Evolutionary conservation across 192 early-diverging fungal genomes (phyloP), one percentile per base, ranked within the genome.

Genomic region (Coemansia sp.): DNA sequence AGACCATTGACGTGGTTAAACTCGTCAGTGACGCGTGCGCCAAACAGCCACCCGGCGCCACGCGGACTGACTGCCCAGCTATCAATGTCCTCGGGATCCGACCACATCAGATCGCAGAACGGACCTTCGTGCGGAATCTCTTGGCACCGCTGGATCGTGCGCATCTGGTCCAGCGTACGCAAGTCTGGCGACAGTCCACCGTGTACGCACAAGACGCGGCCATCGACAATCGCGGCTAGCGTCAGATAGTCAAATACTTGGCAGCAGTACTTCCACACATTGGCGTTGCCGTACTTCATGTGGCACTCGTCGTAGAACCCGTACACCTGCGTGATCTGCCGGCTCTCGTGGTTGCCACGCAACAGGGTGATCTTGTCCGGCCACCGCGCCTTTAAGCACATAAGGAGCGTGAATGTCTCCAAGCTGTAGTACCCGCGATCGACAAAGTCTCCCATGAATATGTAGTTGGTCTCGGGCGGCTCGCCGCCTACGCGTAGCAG

Each of bases 381-480:
- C 89, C 95, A 96, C 86, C 93, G 94, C 77, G 93, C 96, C 88
- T 98, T 98, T 49, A 98, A 81, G 20, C 88, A 91, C 91, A 97
- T 90, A 55, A 98, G 85, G 67, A 97, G 72, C 20, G 96, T 96
- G 77, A 97, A 97, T 34, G 96, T 97, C 76, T 98, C 97, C 69
- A 98, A 86, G 86, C 92, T 94, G 85, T 96, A 96, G 87, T 97
- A 97, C 42, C 97, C 97, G 66, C 97, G 92, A 87, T 98, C 97
- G 5, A 98, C 97, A 86, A 97, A 98, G 81, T 98, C 97, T n/a
- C 97, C 97, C 96, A 99, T 97, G 78, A 99, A 99, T 73, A 99
- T 96, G 83, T 99, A 99, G 82, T 93, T 93, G 20, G 95, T 97
- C 70, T 89, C 88, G 42, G 96, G 94, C 31, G 96, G 88, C 82